Base-by-base conservation (phyloP, 441 rosid genomes). In the Caryocar brasiliense region DNA sequence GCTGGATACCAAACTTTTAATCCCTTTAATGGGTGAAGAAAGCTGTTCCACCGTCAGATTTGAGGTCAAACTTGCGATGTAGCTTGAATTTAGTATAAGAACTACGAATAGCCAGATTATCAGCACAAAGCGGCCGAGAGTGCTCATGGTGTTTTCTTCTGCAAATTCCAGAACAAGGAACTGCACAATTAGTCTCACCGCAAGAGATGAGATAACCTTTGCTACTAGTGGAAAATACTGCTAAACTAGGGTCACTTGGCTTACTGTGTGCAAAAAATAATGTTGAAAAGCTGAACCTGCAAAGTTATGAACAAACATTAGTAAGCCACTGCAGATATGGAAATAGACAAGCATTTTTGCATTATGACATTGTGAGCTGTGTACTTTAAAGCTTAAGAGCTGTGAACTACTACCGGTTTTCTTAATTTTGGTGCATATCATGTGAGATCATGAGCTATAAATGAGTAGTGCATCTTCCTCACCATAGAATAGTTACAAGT, bases 201-300 rank as follows among this genome's bases (percentile, higher is more conserved):
- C n/a, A n/a, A n/a, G n/a, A n/a, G n/a, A n/a, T n/a, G n/a, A n/a
- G n/a, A n/a, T n/a, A n/a, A n/a, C n/a, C n/a, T n/a, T n/a, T n/a
- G n/a, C n/a, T n/a, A n/a, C n/a, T n/a, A n/a, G n/a, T n/a, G n/a
- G n/a, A n/a, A n/a, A n/a, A n/a, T n/a, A n/a, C n/a, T n/a, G n/a
- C n/a, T n/a, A n/a, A n/a, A n/a, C n/a, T n/a, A n/a, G n/a, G n/a
- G n/a, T n/a, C n/a, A n/a, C n/a, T n/a, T n/a, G n/a, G n/a, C 87
- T 78, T 76, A 80, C 92, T 76, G 50, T 83, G 87, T 3, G 87
- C 65, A 27, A 80, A 83, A 70, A 83, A 83, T 73, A 77, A 75
- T 34, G 87, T 83, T 32, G 92, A 83, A 64, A 83, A 80, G 67
- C 87, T 80, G 60, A 80, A 83, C 91, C 91, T 83, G 78, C 75